Percentiles rank a stretch among this genome's conserved stretches.
Evolutionary conservation across 169 alveolate genomes (phyloP).

Genomic region (Eimeria brunetti): DNA sequence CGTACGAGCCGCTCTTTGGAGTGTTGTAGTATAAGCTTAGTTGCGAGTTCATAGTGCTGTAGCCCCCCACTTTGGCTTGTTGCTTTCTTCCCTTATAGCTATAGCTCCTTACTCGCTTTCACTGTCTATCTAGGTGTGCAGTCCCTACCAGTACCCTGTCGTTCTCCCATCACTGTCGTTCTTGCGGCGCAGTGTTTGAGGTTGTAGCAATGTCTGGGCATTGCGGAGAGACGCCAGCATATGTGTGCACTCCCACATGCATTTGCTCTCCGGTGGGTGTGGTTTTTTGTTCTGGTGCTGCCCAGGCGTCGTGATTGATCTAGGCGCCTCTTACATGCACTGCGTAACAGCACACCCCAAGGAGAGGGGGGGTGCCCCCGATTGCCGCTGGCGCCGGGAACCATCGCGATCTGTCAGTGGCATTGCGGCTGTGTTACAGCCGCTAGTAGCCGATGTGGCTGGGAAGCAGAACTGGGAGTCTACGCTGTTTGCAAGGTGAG

Average conservation of each 20-base stretch:
- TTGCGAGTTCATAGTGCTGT: not conserved
- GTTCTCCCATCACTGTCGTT: not conserved
- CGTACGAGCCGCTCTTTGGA: not conserved
- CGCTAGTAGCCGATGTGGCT: conserved; percentile 79
- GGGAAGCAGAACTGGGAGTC: conserved; percentile 81
- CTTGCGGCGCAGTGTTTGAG: not conserved
- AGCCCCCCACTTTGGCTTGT: not conserved
- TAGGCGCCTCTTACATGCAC: conserved; percentile 82
- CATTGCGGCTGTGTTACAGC: conserved; percentile 78
- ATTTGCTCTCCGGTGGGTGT: not conserved
- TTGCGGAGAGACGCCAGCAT: not conserved
- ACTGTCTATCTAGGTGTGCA: not conserved
- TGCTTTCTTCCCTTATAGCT: not conserved
- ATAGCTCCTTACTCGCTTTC: not conserved
- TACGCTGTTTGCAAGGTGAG: conserved; percentile 79
- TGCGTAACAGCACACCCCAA: conserved; percentile 76
- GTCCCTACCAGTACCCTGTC: not conserved
- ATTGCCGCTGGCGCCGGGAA: conserved; percentile 81
- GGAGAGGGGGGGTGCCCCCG: conserved; percentile 25
- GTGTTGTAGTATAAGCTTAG: not conserved
- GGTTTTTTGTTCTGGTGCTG: not conserved
- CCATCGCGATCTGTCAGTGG: conserved; percentile 83
- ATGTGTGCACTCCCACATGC: not conserved
- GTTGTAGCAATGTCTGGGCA: not conserved
- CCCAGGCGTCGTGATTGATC: conserved; percentile 72